phyloP scores from a whole-genome alignment of 345 rosid species.

The Reutealis trisperma region DNA sequence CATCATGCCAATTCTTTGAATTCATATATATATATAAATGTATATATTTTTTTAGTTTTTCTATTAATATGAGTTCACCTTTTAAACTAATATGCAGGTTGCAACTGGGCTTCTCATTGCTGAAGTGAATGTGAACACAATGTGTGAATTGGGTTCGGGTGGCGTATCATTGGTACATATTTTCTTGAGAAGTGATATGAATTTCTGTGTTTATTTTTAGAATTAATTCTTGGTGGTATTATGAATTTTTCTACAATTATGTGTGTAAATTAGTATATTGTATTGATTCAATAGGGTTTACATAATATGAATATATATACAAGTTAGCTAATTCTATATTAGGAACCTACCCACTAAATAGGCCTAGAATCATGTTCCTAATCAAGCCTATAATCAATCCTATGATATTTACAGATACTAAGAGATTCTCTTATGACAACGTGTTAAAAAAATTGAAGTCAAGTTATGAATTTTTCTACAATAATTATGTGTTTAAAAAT shows the following conservation, averaged over 20 bases:
- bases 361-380: no score
- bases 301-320: no score
- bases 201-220: not conserved
- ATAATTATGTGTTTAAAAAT: not conserved
- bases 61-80: not conserved
- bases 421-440: no score
- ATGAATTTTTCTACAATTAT: not conserved
- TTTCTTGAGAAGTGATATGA: not conserved
- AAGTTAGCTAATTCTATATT: no score
- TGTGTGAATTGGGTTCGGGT: constrained; percentile 93
- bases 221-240: not conserved
- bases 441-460: no score
- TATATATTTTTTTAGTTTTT: not conserved
- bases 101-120: constrained; percentile 86
- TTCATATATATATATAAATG: no score
- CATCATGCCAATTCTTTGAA: not conserved
- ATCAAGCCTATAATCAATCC: no score
- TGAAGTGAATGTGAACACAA: constrained; percentile 86
- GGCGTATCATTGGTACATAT: constrained; percentile 78
- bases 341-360: no score
- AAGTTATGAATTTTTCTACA: not conserved
- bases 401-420: no score
- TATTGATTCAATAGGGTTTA: no score
- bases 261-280: no score
- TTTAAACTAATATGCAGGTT: constrained; percentile 47